Base-by-base conservation (phyloP, 1,284 basidiomycete genomes). In the Pholiota adiposa region DNA sequence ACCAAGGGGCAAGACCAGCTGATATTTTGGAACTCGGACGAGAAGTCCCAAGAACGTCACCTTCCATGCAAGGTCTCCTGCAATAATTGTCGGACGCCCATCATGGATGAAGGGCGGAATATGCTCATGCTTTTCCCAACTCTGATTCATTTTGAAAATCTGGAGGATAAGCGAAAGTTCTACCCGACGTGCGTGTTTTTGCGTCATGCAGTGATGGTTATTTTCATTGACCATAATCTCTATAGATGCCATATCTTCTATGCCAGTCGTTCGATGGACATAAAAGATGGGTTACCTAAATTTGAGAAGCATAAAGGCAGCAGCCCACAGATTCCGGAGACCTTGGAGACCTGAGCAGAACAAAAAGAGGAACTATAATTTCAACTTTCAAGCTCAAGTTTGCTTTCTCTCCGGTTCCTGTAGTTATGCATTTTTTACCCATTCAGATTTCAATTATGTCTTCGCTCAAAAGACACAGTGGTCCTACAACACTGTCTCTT, bases 11-110 rank as follows among this genome's bases (percentile, higher is more conserved):
- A 23, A 40, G 51, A 52, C 6, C 33, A 40, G 12, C 19, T 52
- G 19, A 18, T 52, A 19, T 52, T 52, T 8, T 36, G 51, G 51
- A 52, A 40, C 14, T 16, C 51, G 6, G 51, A 52, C 4, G 36
- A 25, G 4, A 25, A 36, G 50, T 34, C 29, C 14, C 50, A 34
- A 19, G 50, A 51, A 34, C 9, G 38, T 11, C 18, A 21, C 8
- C 51, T 52, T 38, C 51, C 51, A 9, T 52, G 51, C 16, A 52
- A 52, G 34, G 34, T 52, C n/a, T 52, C 51, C 16, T 52, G 51
- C 33, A 40, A 27, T 19, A 34, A 52, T 19, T 52, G 51, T 40
- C 51, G 51, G 34, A 40, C 51, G 18, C 51, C 51, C 3, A 52
- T 52, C 21, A 52, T 52, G 51, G 51, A 52, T 34, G 51, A 52